Evolutionary conservation across 345 rosid species (phyloP).

Genomic region (Lumnitzera littorea): DNA sequence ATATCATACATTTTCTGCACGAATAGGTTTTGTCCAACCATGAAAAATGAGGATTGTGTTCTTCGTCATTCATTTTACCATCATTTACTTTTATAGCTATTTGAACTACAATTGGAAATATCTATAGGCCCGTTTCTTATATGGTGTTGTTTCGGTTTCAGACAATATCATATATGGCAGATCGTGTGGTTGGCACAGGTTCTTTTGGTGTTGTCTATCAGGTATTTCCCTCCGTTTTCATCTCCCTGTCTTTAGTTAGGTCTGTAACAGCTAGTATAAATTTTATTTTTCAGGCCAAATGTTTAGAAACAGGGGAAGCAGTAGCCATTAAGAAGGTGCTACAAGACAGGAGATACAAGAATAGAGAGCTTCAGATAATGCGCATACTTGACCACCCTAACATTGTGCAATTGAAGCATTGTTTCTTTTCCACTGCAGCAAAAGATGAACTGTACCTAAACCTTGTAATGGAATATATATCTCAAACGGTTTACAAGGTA

Average conservation of each 20-base stretch:
- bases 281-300: constrained; percentile 53
- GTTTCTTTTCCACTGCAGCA: constrained; percentile 86
- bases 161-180: constrained; percentile 77
- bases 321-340: constrained; percentile 93
- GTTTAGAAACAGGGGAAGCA: constrained; percentile 71
- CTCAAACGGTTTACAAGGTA: constrained; percentile 88
- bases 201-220: constrained; percentile 93
- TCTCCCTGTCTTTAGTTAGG: background rate
- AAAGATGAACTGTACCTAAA: constrained; percentile 89
- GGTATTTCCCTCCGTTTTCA: constrained; percentile 25
- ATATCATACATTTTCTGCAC: too few relatives aligned
- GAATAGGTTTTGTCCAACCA: too few relatives aligned
- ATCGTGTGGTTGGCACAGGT: constrained; percentile 81
- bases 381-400: constrained; percentile 80
- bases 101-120: too few relatives aligned
- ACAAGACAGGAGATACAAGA: constrained; percentile 96
- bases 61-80: too few relatives aligned
- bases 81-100: too few relatives aligned
- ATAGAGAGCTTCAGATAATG: constrained; percentile 97
- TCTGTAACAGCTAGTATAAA: background rate
- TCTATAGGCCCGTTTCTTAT: background rate
- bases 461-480: constrained; percentile 84
- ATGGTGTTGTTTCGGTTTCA: constrained; percentile 20
- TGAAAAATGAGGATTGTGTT: too few relatives aligned
- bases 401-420: constrained; percentile 74